These are phyloP conservation scores for Fusarium armeniacum DNA, from an alignment of 2,329 filamentous ascomycete genomes.

Conservation along the genomic window DNA sequence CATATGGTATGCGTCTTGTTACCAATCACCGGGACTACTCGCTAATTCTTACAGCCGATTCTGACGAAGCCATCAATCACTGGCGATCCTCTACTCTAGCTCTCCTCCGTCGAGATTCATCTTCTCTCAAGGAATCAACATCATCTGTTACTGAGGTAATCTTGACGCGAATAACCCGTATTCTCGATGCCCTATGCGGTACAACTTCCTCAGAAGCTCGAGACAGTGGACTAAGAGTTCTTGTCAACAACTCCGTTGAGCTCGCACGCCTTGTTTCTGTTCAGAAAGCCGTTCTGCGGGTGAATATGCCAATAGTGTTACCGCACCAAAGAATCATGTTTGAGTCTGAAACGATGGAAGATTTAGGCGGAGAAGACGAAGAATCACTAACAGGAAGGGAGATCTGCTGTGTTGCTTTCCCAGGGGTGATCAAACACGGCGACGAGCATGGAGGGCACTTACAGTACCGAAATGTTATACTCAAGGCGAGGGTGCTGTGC, in stretches of 20 bases:
- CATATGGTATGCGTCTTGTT: conserved; percentile 44
- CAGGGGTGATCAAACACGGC: conserved; percentile 73
- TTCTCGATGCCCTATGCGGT: conserved; percentile 66
- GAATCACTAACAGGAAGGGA: conserved; percentile 66
- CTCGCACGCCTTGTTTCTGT: conserved; percentile 69
- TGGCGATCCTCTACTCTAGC: conserved; percentile 76
- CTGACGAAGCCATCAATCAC: conserved; percentile 70
- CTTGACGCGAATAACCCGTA: conserved; percentile 61
- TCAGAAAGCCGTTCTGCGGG: conserved; percentile 70
- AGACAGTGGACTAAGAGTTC: conserved; percentile 66
- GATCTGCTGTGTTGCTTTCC: conserved; percentile 74
- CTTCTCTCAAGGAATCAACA: conserved; percentile 63
- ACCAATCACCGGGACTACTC: background rate
- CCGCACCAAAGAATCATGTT: conserved; percentile 70
- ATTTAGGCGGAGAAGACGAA: conserved; percentile 74
- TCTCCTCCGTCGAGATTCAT: conserved; percentile 68
- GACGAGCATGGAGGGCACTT: conserved; percentile 74
- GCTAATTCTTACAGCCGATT: conserved; percentile 53
- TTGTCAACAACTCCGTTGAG: conserved; percentile 68
- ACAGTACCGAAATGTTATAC: conserved; percentile 73
- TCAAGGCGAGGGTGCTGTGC: conserved; percentile 76
- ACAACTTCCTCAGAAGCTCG: conserved; percentile 59
- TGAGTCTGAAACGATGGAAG: conserved; percentile 73
- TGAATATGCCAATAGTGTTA: conserved; percentile 67
- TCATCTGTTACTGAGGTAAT: conserved; percentile 59